Conservation (phyloP, 2,329 filamentous ascomycete genomes). For the Aureobasidium sp. region DNA sequence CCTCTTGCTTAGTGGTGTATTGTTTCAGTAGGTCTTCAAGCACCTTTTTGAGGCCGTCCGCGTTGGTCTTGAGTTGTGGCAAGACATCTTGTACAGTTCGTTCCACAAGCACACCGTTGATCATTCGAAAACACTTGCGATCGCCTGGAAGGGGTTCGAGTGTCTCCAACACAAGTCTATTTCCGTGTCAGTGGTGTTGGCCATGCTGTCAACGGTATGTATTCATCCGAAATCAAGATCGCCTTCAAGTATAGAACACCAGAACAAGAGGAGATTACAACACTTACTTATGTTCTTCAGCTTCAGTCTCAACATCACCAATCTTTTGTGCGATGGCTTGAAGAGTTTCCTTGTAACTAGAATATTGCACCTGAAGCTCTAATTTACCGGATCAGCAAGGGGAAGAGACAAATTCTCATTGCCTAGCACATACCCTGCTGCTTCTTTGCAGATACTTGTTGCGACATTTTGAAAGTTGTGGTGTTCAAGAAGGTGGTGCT, state of each 20-base stretch:
- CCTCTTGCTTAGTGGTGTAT: constrained; percentile 89
- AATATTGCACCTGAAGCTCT: constrained; percentile 77
- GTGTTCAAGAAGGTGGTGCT: not conserved
- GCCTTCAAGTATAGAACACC: not conserved
- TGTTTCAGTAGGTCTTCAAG: constrained; percentile 92
- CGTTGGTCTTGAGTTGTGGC: constrained; percentile 85
- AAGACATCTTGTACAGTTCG: constrained; percentile 88
- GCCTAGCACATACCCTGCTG: constrained; percentile 53
- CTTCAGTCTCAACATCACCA: constrained; percentile 93
- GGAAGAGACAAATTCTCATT: too few species aligned
- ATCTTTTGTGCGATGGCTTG: constrained; percentile 95
- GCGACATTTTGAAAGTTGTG: constrained; percentile 35
- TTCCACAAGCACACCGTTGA: constrained; percentile 94
- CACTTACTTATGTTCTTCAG: constrained; percentile 90
- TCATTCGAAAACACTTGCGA: constrained; percentile 97
- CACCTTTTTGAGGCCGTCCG: constrained; percentile 87
- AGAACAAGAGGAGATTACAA: not conserved
- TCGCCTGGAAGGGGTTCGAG: constrained; percentile 71
- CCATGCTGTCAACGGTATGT: not conserved
- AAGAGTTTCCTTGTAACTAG: constrained; percentile 65
- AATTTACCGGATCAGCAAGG: constrained; percentile 9
- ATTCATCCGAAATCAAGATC: not conserved
- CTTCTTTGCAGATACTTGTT: constrained; percentile 54
- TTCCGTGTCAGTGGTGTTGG: not conserved
- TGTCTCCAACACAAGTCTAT: constrained; percentile 87